These are phyloP conservation scores for Eucalyptus guilfoylei DNA, from an alignment of 345 rosid genomes.

Conservation along the genomic window DNA sequence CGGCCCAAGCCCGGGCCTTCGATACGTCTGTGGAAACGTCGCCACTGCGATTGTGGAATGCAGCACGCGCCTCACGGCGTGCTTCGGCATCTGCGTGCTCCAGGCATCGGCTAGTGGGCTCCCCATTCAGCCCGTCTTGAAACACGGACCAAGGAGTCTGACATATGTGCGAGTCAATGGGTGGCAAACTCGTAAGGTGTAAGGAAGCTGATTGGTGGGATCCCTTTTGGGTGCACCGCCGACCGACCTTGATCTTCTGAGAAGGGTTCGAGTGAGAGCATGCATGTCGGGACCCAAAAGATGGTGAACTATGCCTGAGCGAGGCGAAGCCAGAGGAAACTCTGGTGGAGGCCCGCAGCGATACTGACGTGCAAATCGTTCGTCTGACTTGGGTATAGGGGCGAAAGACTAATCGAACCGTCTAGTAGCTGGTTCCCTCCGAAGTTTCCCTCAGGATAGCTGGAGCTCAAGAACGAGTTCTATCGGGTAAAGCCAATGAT, in stretches of 20 bases:
- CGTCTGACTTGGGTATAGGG: conserved; percentile 48
- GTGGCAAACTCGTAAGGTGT: too few species aligned
- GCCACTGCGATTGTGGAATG: too few species aligned
- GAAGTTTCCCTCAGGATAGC: not conserved
- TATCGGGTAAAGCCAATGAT: not conserved
- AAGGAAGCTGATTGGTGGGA: too few species aligned
- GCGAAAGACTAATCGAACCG: conserved; percentile 57
- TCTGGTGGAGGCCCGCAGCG: not conserved
- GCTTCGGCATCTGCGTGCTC: too few species aligned
- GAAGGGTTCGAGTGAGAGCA: too few species aligned
- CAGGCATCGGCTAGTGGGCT: not conserved
- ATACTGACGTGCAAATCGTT: conserved; percentile 30
- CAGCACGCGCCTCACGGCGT: too few species aligned
- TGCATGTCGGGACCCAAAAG: not conserved
- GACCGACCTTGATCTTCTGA: too few species aligned
- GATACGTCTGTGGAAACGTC: too few species aligned
- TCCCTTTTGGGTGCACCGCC: too few species aligned
- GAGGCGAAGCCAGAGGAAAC: not conserved
- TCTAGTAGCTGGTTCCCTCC: conserved; percentile 38
- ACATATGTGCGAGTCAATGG: too few species aligned
- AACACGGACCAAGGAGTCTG: conserved; percentile 37
- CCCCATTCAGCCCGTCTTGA: conserved; percentile 33
- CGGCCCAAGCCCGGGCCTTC: too few species aligned
- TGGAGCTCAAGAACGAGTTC: not conserved
- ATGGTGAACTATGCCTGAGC: not conserved